Evolutionary conservation across 2,329 filamentous ascomycete genomes (phyloP), one percentile per base, ranked within the genome.

Genomic region (Fusarium brachygibbosum): DNA sequence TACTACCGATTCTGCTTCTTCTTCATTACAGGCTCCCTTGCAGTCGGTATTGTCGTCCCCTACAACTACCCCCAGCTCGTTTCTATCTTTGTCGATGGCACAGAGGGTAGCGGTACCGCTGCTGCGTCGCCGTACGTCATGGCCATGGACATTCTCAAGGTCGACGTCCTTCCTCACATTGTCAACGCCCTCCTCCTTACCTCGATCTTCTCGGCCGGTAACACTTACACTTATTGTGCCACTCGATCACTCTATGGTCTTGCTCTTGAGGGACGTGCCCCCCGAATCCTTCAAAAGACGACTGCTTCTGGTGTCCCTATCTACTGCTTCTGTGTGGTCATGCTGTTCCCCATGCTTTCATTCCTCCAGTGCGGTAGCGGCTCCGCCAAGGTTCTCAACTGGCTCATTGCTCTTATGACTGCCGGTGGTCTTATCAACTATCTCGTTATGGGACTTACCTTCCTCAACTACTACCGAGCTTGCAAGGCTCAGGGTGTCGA

Each of bases 1-100:
- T 93, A 92, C 79, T 91, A 89, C 76, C 88, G 92, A 44, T 85
- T 93, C 50, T 90, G 87, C 3, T 79, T 88, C 17, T 93, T 93
- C 79, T 93, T 93, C 78, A 84, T 93, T 25, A 84, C 91, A 4
- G 90, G 90, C 7, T 88, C 90, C 3, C 81, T 94, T 2, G 85
- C 84, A 29, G 86, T 91, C 25, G 90, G 89, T 19, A 90, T 92
- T 48, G 78, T 91, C 46, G 83, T 93, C 49, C 84, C 91, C 5
- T 89, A 88, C 75, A 86, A 92, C 62, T 88, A 92, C 71, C 71
- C 80, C 0, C 83, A 82, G 14, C 80, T 93, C 60, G 46, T 21
- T 8, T 87, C 86, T 2, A 86, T 89, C 61, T 79, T 79, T 9
- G 80, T 83, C 5, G 55, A 63, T 1, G 61, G 84, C 5, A 72